These are phyloP conservation scores for Pseudohalonectria lignicola DNA, from an alignment of 2,329 filamentous ascomycete genomes.

Conservation along the genomic window DNA sequence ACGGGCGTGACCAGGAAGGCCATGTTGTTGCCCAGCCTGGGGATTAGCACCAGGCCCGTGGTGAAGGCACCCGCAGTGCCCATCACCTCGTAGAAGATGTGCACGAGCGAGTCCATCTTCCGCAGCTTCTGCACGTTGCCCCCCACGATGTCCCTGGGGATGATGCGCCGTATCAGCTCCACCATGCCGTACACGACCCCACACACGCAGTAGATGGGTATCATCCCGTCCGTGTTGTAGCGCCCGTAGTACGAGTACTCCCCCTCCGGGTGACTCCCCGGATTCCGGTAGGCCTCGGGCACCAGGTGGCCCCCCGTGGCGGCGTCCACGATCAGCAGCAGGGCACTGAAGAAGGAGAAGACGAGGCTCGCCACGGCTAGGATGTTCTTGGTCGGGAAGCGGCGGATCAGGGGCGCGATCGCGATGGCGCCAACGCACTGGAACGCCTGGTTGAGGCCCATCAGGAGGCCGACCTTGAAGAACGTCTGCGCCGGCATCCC, in stretches of 20 bases:
- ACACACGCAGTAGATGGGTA: conserved; percentile 32
- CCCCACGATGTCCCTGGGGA: conserved; percentile 38
- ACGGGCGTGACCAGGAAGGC: conserved; percentile 39
- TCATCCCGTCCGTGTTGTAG: conserved; percentile 37
- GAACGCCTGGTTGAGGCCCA: conserved; percentile 36
- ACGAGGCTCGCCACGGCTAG: conserved; percentile 29
- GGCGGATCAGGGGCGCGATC: conserved; percentile 36
- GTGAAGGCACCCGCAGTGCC: conserved; percentile 34
- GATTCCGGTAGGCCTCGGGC: conserved; percentile 13
- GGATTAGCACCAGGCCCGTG: conserved; percentile 37
- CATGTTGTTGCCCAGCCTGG: conserved; percentile 36
- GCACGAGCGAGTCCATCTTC: conserved; percentile 31
- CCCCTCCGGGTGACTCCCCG: conserved; percentile 17
- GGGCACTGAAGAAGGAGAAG: conserved; percentile 33
- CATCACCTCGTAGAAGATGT: conserved; percentile 36
- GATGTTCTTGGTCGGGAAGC: conserved; percentile 33
- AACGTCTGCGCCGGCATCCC: conserved; percentile 24
- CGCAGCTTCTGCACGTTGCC: conserved; percentile 37
- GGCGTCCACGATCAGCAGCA: conserved; percentile 35
- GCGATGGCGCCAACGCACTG: conserved; percentile 38
- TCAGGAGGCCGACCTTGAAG: conserved; percentile 31
- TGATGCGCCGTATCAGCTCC: conserved; percentile 37
- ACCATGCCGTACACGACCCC: conserved; percentile 36
- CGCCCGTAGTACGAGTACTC: conserved; percentile 32
- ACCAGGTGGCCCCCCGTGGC: conserved; percentile 33